Conservation (phyloP, 768 basidiomycete genomes). For the Leccinum broughii region DNA sequence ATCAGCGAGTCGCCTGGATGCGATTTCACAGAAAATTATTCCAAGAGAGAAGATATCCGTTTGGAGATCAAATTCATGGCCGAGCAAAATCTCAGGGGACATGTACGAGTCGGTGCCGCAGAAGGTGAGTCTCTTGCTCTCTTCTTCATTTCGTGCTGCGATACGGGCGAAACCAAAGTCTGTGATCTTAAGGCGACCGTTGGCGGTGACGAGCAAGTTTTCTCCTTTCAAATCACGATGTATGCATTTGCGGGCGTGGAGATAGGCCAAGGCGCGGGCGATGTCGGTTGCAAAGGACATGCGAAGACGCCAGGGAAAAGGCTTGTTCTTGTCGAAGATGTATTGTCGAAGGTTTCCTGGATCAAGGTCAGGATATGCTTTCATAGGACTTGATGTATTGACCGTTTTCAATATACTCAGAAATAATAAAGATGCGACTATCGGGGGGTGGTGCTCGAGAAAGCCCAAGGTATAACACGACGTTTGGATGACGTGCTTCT, state of each 20-base stretch:
- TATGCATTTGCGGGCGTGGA: constrained; percentile 90
- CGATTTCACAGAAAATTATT: constrained; percentile 91
- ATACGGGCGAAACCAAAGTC: constrained; percentile 98
- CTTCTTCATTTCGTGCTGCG: constrained; percentile 88
- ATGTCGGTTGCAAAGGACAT: constrained; percentile 96
- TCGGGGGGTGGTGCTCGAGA: constrained; percentile 77
- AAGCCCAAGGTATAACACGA: constrained; percentile 91
- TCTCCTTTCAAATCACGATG: constrained; percentile 96
- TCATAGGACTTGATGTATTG: neutral
- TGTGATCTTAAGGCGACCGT: constrained; percentile 95
- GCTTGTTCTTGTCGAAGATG: constrained; percentile 80
- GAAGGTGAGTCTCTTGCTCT: constrained; percentile 81
- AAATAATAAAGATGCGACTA: constrained; percentile 89
- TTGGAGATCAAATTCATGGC: constrained; percentile 88
- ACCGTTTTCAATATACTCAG: constrained; percentile 91
- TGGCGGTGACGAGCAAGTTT: constrained; percentile 92
- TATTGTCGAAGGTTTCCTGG: constrained; percentile 78
- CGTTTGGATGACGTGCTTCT: constrained; percentile 89
- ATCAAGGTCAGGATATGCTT: constrained; percentile 5
- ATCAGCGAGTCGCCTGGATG: constrained; percentile 82
- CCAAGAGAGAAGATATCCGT: constrained; percentile 96
- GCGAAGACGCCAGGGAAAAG: constrained; percentile 92
- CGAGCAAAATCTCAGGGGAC: constrained; percentile 93
- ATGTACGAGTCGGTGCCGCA: constrained; percentile 94
- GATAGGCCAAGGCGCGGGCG: constrained; percentile 92